Conservation (phyloP, 768 basidiomycete species). For the Termitomyces sp. region DNA sequence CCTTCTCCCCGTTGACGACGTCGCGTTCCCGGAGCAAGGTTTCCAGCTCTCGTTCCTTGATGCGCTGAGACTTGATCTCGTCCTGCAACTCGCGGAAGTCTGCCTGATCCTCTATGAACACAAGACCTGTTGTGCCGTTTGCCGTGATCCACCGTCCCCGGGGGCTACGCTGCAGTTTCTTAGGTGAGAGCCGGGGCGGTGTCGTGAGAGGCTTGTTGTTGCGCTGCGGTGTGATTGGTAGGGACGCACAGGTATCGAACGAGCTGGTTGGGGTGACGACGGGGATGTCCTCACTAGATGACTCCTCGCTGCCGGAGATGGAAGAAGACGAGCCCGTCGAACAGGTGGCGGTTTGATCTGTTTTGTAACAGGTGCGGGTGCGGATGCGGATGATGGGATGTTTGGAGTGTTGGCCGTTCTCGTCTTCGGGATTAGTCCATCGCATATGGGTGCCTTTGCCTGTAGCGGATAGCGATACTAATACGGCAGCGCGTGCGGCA, state of each 20-base stretch:
- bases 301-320: background rate
- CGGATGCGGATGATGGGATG: background rate
- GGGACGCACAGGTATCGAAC: background rate
- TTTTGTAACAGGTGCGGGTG: background rate
- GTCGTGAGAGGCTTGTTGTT: constrained; percentile 1
- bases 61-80: background rate
- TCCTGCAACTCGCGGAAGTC: constrained; percentile 1
- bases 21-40: constrained; percentile 5
- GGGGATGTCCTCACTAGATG: background rate
- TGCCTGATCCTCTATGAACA: constrained; percentile 1
- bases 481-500: background rate
- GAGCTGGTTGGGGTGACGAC: constrained; percentile 2
- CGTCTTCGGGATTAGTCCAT: constrained; percentile 2
- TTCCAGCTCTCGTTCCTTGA: constrained; percentile 9
- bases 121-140: constrained; percentile 1
- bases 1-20: background rate
- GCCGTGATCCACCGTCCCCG: constrained; percentile 4
- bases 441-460: constrained; percentile 9
- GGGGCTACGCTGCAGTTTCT: constrained; percentile 11
- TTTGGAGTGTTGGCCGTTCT: background rate
- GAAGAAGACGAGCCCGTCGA: background rate
- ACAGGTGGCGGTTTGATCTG: background rate
- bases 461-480: constrained; percentile 4
- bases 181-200: constrained; percentile 4
- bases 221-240: constrained; percentile 2